Evolutionary conservation across 371 early-diverging fungal species (phyloP), one percentile per base, ranked within the genome.

Genomic region (Mortierella sp.): DNA sequence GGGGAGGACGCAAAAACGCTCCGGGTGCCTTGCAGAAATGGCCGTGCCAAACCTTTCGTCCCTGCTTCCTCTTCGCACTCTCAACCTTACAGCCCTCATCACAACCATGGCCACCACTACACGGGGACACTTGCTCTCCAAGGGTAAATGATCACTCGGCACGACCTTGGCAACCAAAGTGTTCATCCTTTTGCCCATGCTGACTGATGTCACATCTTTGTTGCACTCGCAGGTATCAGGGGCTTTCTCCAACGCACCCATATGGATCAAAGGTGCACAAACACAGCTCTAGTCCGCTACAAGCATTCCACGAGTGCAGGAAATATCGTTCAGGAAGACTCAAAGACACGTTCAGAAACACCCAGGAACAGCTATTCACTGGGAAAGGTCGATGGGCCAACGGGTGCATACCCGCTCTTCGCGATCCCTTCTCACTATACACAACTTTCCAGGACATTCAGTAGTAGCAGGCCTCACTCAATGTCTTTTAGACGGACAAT

Each of bases 341-440:
- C 68, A 28, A 39, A 37, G 3, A 37, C 55, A 8, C 51, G 43
- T 1, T 50, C 60, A 9, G 55, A 50, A 13, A 10, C 54, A 21
- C 28, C 41, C 54, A 67, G 52, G 40, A 54, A n/a, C 53, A n/a
- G n/a, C 41, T 43, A 2, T 49, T 29, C 31, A 17, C 21, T 27
- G 17, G 31, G 17, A 19, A 27, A 45, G 17, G 17, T 29, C 22
- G 17, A 4, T 6, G 22, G 40, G 2, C 14, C 55, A 24, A 37
- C 41, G 16, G 43, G 28, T 41, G 39, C 45, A 3, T 55, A 49
- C 29, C 64, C 76, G n/a, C 46, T 68, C 19, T 52, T 61, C 21
- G 63, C 69, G 25, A 3, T 54, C 17, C 50, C 70, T 29, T 25
- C 56, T 24, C 76, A 48, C 21, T 60, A 76, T 68, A 76, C 69